Base-by-base conservation (phyloP, 2,329 filamentous ascomycete species). In the Phialocephala subalpina region DNA sequence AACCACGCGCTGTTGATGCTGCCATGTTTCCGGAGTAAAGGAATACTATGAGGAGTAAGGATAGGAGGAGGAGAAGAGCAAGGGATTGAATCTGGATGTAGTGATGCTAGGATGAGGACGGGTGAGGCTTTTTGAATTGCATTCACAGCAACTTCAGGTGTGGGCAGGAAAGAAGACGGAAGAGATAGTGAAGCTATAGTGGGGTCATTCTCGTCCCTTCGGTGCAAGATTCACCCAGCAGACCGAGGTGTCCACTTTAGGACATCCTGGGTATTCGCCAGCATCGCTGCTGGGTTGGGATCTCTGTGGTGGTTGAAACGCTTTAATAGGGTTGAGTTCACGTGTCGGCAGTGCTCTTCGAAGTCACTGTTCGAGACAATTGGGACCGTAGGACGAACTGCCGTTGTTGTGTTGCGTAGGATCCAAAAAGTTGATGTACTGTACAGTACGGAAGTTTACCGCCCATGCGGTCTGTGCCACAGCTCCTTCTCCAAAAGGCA, bases 1-100 rank as follows among this genome's bases (percentile, higher is more conserved):
- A 94, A 38, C 64, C 70, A 55, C 74, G 70, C 60, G 66, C 75
- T 42, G 73, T 61, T 33, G 72, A 60, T 47, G 74, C 67, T 49
- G 71, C 65, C 72, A 76, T 75, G 56, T 40, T 69, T 62, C 59
- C 22, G 33, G 47, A 5, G 52, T 20, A 35, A 3, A 42, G 40
- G 53, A 11, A 52, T 14, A 29, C 14, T 29, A n/a, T 33, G 29
- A 36, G 47, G 61, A 27, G 55, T 5, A 47, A 59, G 47, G n/a
- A 36, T 33, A 33, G 29, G 29, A 33, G 29, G 9, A 33, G 29
- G 9, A 9, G 4, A 33, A 55, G 61, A 27, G 45, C 11, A 47
- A 59, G 47, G n/a, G 36, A 14, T 35, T 58, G 56, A 45, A 52
- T 63, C 29, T 56, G 36, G 36, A 35, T 27, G 33, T 25, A 58